Evolutionary conservation across 345 rosid species (phyloP).

Genomic region (Microthlaspi erraticum): DNA sequence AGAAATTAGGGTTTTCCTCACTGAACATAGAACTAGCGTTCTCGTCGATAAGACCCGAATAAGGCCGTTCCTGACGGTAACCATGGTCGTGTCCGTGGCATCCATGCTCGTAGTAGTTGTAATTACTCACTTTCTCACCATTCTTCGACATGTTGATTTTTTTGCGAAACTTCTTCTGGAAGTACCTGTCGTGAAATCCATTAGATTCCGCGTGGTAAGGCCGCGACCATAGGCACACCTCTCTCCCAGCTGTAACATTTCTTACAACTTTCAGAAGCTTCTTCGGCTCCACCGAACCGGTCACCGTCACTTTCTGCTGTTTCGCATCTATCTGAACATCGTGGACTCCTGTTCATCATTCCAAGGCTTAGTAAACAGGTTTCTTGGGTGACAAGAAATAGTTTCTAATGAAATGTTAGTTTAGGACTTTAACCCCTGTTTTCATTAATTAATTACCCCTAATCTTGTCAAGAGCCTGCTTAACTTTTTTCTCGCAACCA

Average conservation of each 20-base stretch:
- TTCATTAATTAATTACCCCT: conserved; percentile 51
- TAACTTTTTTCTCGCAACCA: conserved; percentile 69
- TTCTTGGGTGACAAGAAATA: conserved; percentile 25
- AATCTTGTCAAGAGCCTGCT: conserved; percentile 62
- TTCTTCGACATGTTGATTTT: conserved; percentile 18
- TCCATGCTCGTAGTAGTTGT: conserved; percentile 63
- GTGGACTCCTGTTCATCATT: conserved; percentile 59
- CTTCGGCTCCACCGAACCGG: conserved; percentile 69
- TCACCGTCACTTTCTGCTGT: conserved; percentile 78
- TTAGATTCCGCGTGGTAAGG: conserved; percentile 63
- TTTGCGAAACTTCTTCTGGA: conserved; percentile 8
- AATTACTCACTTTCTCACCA: conserved; percentile 48
- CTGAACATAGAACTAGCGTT: conserved; percentile 58
- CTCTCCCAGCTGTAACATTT: conserved; percentile 50
- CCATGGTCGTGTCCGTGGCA: conserved; percentile 52
- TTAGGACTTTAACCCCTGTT: not conserved
- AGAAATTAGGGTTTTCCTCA: conserved; percentile 85
- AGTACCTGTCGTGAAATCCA: conserved; percentile 39
- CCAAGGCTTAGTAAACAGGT: conserved; percentile 14
- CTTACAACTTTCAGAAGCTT: conserved; percentile 69
- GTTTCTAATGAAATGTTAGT: not conserved
- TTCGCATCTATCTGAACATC: conserved; percentile 61
- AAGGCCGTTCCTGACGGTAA: conserved; percentile 51
- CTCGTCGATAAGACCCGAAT: conserved; percentile 45
- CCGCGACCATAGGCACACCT: conserved; percentile 71